Conservation (phyloP, 495 filamentous ascomycete genomes). For the Hyaloscypha hepaticicola region DNA sequence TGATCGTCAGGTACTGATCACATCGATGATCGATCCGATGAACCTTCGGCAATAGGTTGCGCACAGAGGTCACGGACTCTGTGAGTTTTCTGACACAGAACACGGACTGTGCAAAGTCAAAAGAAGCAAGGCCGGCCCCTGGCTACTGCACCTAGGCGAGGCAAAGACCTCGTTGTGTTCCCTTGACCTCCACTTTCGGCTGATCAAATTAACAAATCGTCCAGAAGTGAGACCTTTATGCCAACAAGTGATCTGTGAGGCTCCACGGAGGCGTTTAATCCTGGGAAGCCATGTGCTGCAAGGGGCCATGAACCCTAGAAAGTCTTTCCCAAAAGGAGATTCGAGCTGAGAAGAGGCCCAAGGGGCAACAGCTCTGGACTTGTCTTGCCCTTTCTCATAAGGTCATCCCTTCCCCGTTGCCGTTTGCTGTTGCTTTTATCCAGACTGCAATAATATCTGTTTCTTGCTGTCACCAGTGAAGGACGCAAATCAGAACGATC, state of each 20-base stretch:
- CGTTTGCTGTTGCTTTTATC: not conserved
- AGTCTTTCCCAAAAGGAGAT: not conserved
- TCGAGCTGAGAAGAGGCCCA: not conserved
- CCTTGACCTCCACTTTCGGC: conserved; percentile 4
- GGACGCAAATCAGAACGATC: conserved; percentile 1
- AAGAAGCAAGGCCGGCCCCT: not conserved
- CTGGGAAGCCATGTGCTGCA: not conserved
- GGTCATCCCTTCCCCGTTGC: conserved; percentile 11
- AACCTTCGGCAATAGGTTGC: not conserved
- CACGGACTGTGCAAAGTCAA: not conserved
- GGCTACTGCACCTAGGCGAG: no score
- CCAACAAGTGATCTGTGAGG: not conserved
- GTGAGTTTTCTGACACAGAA: not conserved
- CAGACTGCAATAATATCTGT: not conserved
- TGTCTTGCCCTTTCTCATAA: conserved; percentile 4
- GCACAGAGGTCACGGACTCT: conserved; percentile 1
- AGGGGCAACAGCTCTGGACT: not conserved
- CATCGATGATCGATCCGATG: not conserved
- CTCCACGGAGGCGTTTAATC: not conserved
- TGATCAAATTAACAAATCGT: not conserved
- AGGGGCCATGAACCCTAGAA: not conserved
- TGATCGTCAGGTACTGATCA: not conserved
- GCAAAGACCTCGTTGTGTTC: not conserved
- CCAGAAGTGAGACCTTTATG: conserved; percentile 4
- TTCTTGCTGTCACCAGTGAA: no score